These are phyloP conservation scores for Abrus precatorius DNA, from an alignment of 306 rosid species.

Conservation along the genomic window DNA sequence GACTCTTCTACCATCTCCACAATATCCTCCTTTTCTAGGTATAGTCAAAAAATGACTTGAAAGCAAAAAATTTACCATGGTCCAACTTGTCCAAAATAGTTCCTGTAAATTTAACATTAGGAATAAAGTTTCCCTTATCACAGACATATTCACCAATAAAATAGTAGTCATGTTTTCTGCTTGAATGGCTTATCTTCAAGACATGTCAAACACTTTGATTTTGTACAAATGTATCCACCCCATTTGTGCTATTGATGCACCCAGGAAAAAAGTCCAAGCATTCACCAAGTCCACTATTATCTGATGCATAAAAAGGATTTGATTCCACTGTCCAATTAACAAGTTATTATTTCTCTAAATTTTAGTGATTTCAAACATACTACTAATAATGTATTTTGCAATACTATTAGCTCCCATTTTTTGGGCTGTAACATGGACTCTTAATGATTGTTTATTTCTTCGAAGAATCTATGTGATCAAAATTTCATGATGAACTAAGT, in stretches of 20 bases:
- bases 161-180: slow-evolving; percentile 46
- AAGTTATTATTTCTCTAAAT: no score
- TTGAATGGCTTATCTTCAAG: slow-evolving; percentile 54
- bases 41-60: slow-evolving; percentile 58
- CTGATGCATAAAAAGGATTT: slow-evolving; percentile 50
- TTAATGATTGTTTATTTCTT: no score
- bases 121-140: slow-evolving; percentile 48
- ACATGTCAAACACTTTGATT: slow-evolving; percentile 50
- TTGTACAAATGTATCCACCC: slow-evolving; percentile 54
- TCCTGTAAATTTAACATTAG: slow-evolving; percentile 50
- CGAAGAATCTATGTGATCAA: no score
- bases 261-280: slow-evolving; percentile 72
- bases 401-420: no score
- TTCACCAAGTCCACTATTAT: slow-evolving; percentile 60
- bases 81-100: slow-evolving; percentile 45
- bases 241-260: slow-evolving; percentile 42
- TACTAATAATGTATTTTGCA: no score
- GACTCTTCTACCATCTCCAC: slow-evolving; percentile 53
- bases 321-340: slow-evolving; percentile 53
- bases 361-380: no score
- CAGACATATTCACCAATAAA: slow-evolving; percentile 57
- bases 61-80: slow-evolving; percentile 55
- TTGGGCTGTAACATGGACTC: no score
- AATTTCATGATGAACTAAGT: no score
- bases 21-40: slow-evolving; percentile 57